A percentile compares a stretch with the other conserved stretches of the same genome.
Evolutionary conservation across 257 asterid genomes (phyloP).

Genomic region (Solanum okadae): DNA sequence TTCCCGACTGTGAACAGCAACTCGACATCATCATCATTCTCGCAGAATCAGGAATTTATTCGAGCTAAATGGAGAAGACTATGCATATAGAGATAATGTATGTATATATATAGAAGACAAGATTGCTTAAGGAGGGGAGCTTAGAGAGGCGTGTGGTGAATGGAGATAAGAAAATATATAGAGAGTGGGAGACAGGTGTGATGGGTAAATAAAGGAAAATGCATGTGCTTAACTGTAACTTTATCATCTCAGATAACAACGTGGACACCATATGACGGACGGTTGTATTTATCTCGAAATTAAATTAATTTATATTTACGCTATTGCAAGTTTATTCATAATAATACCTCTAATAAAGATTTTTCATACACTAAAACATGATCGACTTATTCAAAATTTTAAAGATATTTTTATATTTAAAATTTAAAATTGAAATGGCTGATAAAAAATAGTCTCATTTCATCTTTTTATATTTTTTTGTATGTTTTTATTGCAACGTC

Average conservation of each 20-base stretch:
- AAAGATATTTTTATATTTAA: too few relatives aligned
- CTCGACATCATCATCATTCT: not conserved
- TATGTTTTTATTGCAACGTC: not conserved
- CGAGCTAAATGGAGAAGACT: not conserved
- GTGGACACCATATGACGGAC: not conserved
- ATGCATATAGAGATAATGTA: not conserved
- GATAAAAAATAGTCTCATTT: too few relatives aligned
- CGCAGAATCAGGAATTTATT: not conserved
- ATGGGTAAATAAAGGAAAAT: not conserved
- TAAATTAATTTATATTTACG: too few relatives aligned
- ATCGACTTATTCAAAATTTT: not conserved
- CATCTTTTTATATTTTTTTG: not conserved
- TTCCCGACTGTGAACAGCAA: not conserved
- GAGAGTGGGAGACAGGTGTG: not conserved
- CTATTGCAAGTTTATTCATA: too few relatives aligned
- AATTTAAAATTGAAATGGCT: too few relatives aligned
- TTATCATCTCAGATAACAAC: not conserved
- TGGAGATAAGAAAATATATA: constrained; percentile 13
- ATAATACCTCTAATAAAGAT: not conserved
- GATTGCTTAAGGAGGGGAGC: not conserved
- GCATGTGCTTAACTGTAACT: not conserved
- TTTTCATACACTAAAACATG: not conserved
- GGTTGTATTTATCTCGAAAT: too few relatives aligned
- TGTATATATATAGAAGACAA: not conserved
- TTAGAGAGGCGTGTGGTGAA: not conserved